A percentile compares a stretch with the other conserved stretches of the same genome.
Evolutionary conservation across 805 yeast species (phyloP).

Genomic region (Jamesozyma lodderae): DNA sequence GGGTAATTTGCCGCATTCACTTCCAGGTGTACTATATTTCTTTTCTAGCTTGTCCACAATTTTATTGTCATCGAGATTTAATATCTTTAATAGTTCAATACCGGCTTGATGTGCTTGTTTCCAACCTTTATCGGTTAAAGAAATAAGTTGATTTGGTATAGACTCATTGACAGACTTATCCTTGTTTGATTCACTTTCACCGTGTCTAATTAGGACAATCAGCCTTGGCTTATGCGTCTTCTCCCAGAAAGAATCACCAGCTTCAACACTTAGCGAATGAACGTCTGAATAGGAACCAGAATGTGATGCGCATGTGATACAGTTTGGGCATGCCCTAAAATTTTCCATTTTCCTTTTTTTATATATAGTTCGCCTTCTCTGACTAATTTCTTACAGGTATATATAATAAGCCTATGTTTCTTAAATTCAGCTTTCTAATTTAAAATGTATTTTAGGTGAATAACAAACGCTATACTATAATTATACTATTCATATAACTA

Average conservation of each 20-base stretch:
- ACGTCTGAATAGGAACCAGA: neutral
- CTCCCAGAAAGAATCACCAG: conserved; percentile 4
- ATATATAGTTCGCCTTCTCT: too few species aligned
- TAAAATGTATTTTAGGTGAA: too few species aligned
- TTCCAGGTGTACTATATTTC: conserved; percentile 12
- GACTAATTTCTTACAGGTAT: too few species aligned
- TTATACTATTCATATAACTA: too few species aligned
- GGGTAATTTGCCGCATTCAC: conserved; percentile 10
- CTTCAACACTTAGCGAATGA: neutral
- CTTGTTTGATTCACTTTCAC: conserved; percentile 84
- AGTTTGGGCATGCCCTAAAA: too few species aligned
- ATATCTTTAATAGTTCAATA: conserved; percentile 30
- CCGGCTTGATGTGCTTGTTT: conserved; percentile 57
- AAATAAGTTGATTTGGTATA: conserved; percentile 73
- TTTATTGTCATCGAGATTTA: conserved; percentile 21
- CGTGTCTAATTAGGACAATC: conserved; percentile 78
- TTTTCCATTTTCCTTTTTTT: too few species aligned
- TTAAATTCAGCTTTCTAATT: too few species aligned
- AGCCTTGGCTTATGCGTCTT: conserved; percentile 36
- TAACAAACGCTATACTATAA: too few species aligned
- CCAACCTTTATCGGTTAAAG: conserved; percentile 65
- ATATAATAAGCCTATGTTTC: too few species aligned
- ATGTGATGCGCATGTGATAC: too few species aligned
- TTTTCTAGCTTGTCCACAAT: conserved; percentile 15
- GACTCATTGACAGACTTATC: conserved; percentile 73